Percentiles rank a stretch among this genome's conserved stretches.
phyloP scores from a whole-genome alignment of 2,329 filamentous ascomycete genomes.

The Plenodomus biglobosus region DNA sequence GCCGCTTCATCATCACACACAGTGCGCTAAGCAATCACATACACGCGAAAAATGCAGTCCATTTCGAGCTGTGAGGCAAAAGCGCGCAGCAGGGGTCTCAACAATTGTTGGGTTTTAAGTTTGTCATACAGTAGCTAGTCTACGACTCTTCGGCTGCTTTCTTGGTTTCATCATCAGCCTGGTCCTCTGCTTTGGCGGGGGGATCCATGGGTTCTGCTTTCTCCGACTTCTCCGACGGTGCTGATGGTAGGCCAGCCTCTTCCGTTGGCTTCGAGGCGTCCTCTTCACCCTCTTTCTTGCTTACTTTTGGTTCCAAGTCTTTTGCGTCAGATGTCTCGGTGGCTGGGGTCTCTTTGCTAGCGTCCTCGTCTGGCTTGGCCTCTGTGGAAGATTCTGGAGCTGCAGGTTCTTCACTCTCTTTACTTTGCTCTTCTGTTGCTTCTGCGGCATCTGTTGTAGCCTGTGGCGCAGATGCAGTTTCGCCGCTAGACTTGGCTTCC shows the following conservation, averaged over 20 bases:
- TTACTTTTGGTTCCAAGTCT: neutral
- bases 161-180: conserved; percentile 11
- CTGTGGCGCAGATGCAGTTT: conserved; percentile 15
- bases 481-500: conserved; percentile 22
- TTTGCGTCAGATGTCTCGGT: conserved; percentile 5
- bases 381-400: conserved; percentile 12
- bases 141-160: conserved; percentile 3
- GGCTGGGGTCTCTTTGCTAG: conserved; percentile 5
- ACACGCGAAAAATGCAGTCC: too few species aligned
- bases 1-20: too few species aligned
- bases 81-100: too few species aligned
- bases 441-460: conserved; percentile 10
- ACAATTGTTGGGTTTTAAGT: neutral
- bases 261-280: conserved; percentile 2
- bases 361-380: conserved; percentile 10
- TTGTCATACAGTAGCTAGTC: neutral
- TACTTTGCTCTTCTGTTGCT: conserved; percentile 22
- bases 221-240: neutral
- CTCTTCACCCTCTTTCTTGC: conserved; percentile 3
- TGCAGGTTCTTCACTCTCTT: conserved; percentile 15
- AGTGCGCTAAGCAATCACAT: too few species aligned
- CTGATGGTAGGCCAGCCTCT: neutral
- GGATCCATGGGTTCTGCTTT: neutral
- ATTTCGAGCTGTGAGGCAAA: too few species aligned
- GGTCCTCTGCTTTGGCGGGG: neutral